A percentile compares a stretch with the other conserved stretches of the same genome.
These are phyloP conservation scores for Aquilaria malaccensis DNA, from an alignment of 345 rosid species.

Conservation along the genomic window DNA sequence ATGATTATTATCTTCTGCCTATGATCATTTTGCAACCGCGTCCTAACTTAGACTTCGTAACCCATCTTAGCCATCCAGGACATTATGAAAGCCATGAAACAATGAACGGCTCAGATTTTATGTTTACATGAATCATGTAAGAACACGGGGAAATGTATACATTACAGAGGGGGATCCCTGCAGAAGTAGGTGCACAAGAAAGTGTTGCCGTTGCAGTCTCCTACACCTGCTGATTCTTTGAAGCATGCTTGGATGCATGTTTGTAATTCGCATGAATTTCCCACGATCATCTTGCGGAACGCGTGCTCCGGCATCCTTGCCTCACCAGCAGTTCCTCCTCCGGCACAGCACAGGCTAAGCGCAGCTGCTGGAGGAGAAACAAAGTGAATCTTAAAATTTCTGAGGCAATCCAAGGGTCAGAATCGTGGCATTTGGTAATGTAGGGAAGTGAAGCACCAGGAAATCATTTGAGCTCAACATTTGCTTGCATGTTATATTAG, in stretches of 20 bases:
- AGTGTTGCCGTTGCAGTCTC: constrained; percentile 8
- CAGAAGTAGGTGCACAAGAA: constrained; percentile 42
- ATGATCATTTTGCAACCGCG: no score
- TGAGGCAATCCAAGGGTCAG: no score
- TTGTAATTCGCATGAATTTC: constrained; percentile 18
- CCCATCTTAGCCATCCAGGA: no score
- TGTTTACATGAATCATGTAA: no score
- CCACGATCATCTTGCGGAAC: constrained; percentile 25
- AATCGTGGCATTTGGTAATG: no score
- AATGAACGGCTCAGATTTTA: no score
- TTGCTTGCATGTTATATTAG: not conserved
- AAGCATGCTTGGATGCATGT: constrained; percentile 15
- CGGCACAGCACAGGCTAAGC: not conserved
- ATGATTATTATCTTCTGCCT: no score
- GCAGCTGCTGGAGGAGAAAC: constrained; percentile 3
- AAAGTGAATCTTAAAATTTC: no score
- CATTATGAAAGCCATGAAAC: no score
- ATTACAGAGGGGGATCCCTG: constrained; percentile 32
- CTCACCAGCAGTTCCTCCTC: not conserved
- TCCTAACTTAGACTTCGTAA: no score
- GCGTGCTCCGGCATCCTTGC: constrained; percentile 49
- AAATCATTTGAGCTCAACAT: not conserved
- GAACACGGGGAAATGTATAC: not conserved
- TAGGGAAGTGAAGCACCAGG: not conserved
- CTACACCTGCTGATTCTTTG: no score